A percentile compares a stretch with the other conserved stretches of the same genome.
These are phyloP conservation scores for Eucalyptus virginea DNA, from an alignment of 345 rosid species.

Conservation along the genomic window DNA sequence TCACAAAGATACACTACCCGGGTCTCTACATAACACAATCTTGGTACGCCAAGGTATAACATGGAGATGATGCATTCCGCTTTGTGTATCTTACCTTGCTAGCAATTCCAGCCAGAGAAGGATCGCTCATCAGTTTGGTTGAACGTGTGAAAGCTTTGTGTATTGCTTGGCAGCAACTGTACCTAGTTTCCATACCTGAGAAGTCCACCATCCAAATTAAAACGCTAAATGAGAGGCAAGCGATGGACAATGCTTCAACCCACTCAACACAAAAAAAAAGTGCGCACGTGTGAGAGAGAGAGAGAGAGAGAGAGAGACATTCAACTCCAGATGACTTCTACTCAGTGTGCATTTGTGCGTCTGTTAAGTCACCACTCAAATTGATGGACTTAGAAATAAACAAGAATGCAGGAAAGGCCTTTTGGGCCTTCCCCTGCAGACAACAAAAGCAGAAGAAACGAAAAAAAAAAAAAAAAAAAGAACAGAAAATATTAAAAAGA, in stretches of 20 bases:
- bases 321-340: neutral
- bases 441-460: neutral
- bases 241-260: neutral
- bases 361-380: neutral
- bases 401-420: neutral
- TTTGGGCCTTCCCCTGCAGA: no score
- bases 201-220: neutral
- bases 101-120: conserved; percentile 38
- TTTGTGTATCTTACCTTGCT: conserved; percentile 28
- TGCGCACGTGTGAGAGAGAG: neutral
- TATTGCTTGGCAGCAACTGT: conserved; percentile 72
- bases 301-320: neutral
- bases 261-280: neutral
- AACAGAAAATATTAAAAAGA: neutral
- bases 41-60: neutral
- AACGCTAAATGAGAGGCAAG: neutral
- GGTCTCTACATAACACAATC: neutral
- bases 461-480: no score
- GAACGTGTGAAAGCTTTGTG: conserved; percentile 41
- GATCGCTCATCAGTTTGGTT: conserved; percentile 39
- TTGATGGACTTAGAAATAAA: neutral
- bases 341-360: neutral
- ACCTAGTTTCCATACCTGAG: conserved; percentile 77
- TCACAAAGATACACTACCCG: neutral
- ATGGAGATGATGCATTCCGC: neutral